Evolutionary conservation across 2,329 filamentous ascomycete species (phyloP).

Genomic region (Fusarium sp.): DNA sequence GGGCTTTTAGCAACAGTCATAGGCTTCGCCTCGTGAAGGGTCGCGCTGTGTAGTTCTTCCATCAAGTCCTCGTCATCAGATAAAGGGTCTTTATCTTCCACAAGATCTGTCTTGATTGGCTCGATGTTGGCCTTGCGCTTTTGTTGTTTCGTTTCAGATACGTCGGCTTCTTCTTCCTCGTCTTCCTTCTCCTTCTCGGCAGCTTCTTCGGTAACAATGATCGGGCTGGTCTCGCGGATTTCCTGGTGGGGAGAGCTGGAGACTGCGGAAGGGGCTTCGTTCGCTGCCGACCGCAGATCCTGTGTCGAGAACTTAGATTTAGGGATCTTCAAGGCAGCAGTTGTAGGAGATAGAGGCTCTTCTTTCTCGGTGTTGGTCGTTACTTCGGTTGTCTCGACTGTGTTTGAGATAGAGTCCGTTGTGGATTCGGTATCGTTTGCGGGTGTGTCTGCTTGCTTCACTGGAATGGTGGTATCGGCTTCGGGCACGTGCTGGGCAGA

Average conservation of each 20-base stretch:
- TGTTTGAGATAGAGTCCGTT: slow-evolving; percentile 33
- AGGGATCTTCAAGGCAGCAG: slow-evolving; percentile 39
- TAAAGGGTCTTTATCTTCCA: slow-evolving; percentile 57
- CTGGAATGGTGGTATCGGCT: slow-evolving; percentile 37
- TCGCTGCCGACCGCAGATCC: slow-evolving; percentile 40
- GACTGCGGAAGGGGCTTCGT: slow-evolving; percentile 24
- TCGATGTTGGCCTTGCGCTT: slow-evolving; percentile 57
- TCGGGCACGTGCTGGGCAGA: slow-evolving; percentile 35
- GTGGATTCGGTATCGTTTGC: slow-evolving; percentile 25
- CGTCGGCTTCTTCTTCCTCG: slow-evolving; percentile 10
- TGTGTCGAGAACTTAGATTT: slow-evolving; percentile 48
- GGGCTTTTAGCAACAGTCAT: slow-evolving; percentile 86
- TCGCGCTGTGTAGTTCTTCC: slow-evolving; percentile 86
- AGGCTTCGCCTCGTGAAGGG: slow-evolving; percentile 84
- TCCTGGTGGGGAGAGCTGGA: slow-evolving; percentile 18
- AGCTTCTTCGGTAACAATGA: slow-evolving; percentile 23
- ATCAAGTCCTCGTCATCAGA: slow-evolving; percentile 83
- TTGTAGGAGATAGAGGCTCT: slow-evolving; percentile 26
- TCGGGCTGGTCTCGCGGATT: slow-evolving; percentile 16
- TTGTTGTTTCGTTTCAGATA: slow-evolving; percentile 32
- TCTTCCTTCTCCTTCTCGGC: slow-evolving; percentile 9
- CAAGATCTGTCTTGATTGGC: slow-evolving; percentile 65
- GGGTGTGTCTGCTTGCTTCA: slow-evolving; percentile 17
- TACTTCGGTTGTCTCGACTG: slow-evolving; percentile 25
- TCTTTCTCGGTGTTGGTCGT: slow-evolving; percentile 21